Conservation (phyloP, 2,329 filamentous ascomycete species). For the Alternaria panax region DNA sequence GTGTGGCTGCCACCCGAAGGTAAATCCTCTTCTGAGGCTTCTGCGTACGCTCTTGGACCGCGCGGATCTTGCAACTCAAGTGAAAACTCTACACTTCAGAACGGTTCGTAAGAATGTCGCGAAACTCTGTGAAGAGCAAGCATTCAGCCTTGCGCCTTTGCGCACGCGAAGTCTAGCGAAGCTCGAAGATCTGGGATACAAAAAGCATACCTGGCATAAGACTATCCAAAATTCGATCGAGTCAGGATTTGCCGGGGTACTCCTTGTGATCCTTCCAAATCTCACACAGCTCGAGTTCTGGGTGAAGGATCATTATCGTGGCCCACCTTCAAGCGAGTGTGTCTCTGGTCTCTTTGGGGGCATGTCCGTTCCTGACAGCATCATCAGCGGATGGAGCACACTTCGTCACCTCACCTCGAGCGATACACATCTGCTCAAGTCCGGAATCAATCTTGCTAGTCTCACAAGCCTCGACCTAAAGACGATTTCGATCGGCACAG, state of each 20-base stretch:
- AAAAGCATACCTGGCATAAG: slow-evolving; percentile 24
- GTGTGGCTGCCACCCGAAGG: slow-evolving; percentile 26
- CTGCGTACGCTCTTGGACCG: slow-evolving; percentile 33
- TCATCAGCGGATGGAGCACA: slow-evolving; percentile 13
- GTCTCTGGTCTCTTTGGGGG: slow-evolving; percentile 31
- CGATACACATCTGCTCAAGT: slow-evolving; percentile 27
- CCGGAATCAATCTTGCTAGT: slow-evolving; percentile 19
- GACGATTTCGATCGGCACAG: slow-evolving; percentile 23
- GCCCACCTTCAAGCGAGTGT: slow-evolving; percentile 27
- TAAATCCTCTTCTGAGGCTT: slow-evolving; percentile 26
- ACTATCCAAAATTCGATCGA: slow-evolving; percentile 33
- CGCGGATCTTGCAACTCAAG: slow-evolving; percentile 29
- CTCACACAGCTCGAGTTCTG: slow-evolving; percentile 27
- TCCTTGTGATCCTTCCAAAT: slow-evolving; percentile 31
- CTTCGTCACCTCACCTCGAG: slow-evolving; percentile 22
- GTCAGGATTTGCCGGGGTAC: slow-evolving; percentile 30
- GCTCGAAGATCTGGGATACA: slow-evolving; percentile 21
- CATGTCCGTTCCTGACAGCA: slow-evolving; percentile 11
- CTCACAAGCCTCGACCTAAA: slow-evolving; percentile 24
- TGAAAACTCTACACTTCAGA: slow-evolving; percentile 26
- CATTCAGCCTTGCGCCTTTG: slow-evolving; percentile 20
- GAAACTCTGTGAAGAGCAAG: slow-evolving; percentile 20
- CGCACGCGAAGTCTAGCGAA: slow-evolving; percentile 18
- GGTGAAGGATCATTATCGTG: slow-evolving; percentile 29
- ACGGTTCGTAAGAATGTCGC: slow-evolving; percentile 25